Evolutionary conservation across 345 rosid species (phyloP).

Genomic region (Corymbia maculata): DNA sequence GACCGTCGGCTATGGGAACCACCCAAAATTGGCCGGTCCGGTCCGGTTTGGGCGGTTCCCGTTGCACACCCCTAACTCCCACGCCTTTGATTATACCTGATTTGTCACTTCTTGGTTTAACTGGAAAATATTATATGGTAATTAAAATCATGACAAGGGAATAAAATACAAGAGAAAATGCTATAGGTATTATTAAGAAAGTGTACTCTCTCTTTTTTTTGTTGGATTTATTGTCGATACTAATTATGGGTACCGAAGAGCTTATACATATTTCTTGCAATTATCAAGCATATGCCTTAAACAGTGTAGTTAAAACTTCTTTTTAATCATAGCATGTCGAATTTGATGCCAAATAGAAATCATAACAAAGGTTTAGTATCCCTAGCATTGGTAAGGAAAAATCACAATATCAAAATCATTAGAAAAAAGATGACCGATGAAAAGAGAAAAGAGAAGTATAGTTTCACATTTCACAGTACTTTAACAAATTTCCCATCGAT

Average conservation of each 20-base stretch:
- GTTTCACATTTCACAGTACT: not conserved
- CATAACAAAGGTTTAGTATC: too few relatives aligned
- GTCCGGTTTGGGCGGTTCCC: too few relatives aligned
- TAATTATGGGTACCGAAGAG: not conserved
- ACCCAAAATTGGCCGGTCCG: too few relatives aligned
- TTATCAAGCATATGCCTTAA: not conserved
- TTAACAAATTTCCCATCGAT: not conserved
- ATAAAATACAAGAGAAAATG: not conserved
- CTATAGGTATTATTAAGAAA: not conserved
- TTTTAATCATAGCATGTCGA: not conserved
- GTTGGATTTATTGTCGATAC: not conserved
- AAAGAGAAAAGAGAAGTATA: not conserved
- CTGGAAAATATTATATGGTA: not conserved
- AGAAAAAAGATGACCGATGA: not conserved
- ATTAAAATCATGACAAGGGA: not conserved
- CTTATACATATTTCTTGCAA: not conserved
- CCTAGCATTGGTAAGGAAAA: too few relatives aligned
- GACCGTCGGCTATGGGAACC: too few relatives aligned
- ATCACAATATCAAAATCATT: too few relatives aligned
- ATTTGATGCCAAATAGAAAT: too few relatives aligned
- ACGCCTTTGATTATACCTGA: not conserved
- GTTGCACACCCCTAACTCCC: too few relatives aligned
- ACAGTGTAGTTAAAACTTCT: not conserved
- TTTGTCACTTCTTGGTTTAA: conserved; percentile 1
- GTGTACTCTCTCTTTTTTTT: not conserved